These are phyloP conservation scores for Umbelopsis sp. DNA, from an alignment of 371 early-diverging fungal genomes.

Conservation along the genomic window DNA sequence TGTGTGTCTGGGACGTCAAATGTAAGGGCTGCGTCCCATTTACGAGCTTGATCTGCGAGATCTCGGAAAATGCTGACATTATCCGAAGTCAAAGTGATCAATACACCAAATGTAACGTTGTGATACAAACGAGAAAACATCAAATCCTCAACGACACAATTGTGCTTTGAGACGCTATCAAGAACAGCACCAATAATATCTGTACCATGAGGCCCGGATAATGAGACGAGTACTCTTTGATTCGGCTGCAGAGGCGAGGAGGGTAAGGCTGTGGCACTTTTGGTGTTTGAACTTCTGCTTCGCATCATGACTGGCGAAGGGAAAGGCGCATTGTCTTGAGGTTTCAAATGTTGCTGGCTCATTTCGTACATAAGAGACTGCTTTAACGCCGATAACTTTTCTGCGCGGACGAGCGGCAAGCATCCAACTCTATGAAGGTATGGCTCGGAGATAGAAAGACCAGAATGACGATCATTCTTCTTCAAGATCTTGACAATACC, in stretches of 20 bases:
- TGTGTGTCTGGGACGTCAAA: constrained; percentile 81
- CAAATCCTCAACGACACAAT: constrained; percentile 77
- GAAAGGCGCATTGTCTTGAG: constrained; percentile 24
- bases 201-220: constrained; percentile 87
- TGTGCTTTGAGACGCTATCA: constrained; percentile 69
- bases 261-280: constrained; percentile 39
- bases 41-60: constrained; percentile 71
- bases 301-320: constrained; percentile 33
- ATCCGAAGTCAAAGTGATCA: constrained; percentile 71
- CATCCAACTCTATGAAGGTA: constrained; percentile 71
- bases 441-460: constrained; percentile 70
- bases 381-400: constrained; percentile 64
- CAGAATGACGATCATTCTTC: constrained; percentile 72
- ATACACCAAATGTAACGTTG: constrained; percentile 85
- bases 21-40: constrained; percentile 81
- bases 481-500: constrained; percentile 71
- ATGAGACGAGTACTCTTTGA: constrained; percentile 69
- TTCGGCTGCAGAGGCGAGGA: constrained; percentile 54
- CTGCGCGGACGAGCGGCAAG: constrained; percentile 65
- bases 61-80: constrained; percentile 77
- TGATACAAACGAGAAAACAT: constrained; percentile 86
- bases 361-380: constrained; percentile 64
- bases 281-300: constrained; percentile 32
- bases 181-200: constrained; percentile 86
- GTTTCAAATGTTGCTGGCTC: constrained; percentile 31